Percentiles rank a stretch among this genome's conserved stretches.
Evolutionary conservation across 805 yeast species (phyloP).

Genomic region (Yarrowia sp.): DNA sequence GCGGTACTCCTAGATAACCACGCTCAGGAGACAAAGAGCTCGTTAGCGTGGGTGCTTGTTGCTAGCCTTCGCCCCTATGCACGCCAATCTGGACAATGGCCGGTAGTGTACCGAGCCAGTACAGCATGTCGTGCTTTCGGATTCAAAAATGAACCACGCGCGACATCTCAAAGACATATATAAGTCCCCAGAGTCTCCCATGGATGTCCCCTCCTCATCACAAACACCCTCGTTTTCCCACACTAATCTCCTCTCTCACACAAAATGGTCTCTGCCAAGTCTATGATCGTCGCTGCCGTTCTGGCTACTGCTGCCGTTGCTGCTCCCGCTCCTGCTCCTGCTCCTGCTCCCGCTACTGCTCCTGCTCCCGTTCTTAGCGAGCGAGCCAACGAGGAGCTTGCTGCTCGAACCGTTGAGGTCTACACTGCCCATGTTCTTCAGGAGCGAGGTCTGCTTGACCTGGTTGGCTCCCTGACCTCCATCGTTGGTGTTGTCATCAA

Average conservation of each 20-base stretch:
- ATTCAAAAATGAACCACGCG: too few relatives aligned
- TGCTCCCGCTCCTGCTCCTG: not conserved
- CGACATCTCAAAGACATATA: too few relatives aligned
- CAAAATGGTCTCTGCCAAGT: constrained; percentile 17
- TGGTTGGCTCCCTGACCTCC: not conserved
- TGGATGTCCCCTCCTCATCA: not conserved
- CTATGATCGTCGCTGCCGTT: not conserved
- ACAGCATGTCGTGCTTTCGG: too few relatives aligned
- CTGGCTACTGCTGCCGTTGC: constrained; percentile 11
- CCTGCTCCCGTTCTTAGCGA: not conserved
- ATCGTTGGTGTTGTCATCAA: not conserved
- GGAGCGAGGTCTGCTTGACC: not conserved
- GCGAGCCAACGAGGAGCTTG: not conserved
- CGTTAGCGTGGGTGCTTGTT: not conserved
- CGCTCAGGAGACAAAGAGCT: not conserved
- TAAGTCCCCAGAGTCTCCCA: not conserved
- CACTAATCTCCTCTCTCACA: not conserved
- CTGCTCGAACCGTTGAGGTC: not conserved
- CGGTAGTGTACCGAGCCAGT: too few relatives aligned
- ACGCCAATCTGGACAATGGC: constrained; percentile 8
- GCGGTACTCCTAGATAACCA: constrained; percentile 2
- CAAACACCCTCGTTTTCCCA: not conserved
- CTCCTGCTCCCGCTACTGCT: not conserved
- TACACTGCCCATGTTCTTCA: not conserved
- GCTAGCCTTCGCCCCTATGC: not conserved